A percentile compares a stretch with the other conserved stretches of the same genome.
Conservation (phyloP, 2,329 filamentous ascomycete genomes). For the Neonectria punicea region DNA sequence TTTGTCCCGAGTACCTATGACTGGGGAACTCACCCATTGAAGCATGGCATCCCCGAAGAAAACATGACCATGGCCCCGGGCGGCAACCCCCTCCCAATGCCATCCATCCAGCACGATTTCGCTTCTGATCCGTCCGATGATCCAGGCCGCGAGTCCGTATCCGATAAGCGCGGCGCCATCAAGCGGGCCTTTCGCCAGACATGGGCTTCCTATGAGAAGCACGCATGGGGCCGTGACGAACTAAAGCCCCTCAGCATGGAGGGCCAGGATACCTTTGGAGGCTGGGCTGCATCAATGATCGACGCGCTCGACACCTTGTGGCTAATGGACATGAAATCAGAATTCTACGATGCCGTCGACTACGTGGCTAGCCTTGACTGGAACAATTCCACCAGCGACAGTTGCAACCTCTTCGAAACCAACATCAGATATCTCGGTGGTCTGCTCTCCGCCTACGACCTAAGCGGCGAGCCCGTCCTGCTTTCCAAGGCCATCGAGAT, state of each 20-base stretch:
- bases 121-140: slow-evolving; percentile 22
- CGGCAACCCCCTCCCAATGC: slow-evolving; percentile 27
- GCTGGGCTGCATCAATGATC: slow-evolving; percentile 71
- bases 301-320: slow-evolving; percentile 73
- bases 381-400: slow-evolving; percentile 52
- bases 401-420: slow-evolving; percentile 74
- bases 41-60: slow-evolving; percentile 21
- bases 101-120: slow-evolving; percentile 38
- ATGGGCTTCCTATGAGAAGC: slow-evolving; percentile 67
- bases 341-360: slow-evolving; percentile 69
- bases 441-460: slow-evolving; percentile 72
- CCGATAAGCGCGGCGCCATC: slow-evolving; percentile 50
- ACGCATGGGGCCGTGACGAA: slow-evolving; percentile 71
- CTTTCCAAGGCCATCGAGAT: slow-evolving; percentile 70
- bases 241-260: slow-evolving; percentile 62
- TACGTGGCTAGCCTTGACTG: slow-evolving; percentile 61
- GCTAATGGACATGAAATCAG: slow-evolving; percentile 72
- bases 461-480: slow-evolving; percentile 65
- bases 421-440: slow-evolving; percentile 76
- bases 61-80: slow-evolving; percentile 26
- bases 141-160: slow-evolving; percentile 13
- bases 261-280: slow-evolving; percentile 65
- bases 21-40: slow-evolving; percentile 32
- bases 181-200: slow-evolving; percentile 61
- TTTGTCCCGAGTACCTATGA: slow-evolving; percentile 39